phyloP scores from a whole-genome alignment of 345 rosid genomes.

The Camelina hispida region DNA sequence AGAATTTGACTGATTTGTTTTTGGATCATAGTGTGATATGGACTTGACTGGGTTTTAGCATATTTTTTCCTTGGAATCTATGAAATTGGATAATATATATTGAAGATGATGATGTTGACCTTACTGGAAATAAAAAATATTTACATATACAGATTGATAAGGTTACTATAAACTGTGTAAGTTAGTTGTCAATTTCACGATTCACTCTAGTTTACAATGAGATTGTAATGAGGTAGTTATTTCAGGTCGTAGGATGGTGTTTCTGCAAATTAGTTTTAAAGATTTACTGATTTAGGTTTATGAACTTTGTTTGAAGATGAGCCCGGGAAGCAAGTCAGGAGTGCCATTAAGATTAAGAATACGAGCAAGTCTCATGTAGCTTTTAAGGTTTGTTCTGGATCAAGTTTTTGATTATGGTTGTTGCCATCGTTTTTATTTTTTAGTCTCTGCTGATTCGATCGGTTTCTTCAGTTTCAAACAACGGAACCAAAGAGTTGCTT shows the following conservation, averaged over 20 bases:
- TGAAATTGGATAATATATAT: constrained; percentile 14
- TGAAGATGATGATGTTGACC: constrained; percentile 23
- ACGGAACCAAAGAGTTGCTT: constrained; percentile 98
- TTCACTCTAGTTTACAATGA: background rate
- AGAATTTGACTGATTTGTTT: too few relatives aligned
- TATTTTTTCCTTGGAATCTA: background rate
- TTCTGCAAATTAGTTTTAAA: too few relatives aligned
- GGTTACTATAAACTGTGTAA: background rate
- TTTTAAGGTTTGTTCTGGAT: constrained; percentile 66
- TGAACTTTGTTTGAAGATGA: constrained; percentile 61
- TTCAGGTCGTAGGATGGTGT: too few relatives aligned
- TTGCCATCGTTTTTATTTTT: background rate
- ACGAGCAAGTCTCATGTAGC: constrained; percentile 89
- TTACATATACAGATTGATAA: background rate
- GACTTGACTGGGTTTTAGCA: background rate
- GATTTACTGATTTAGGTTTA: constrained; percentile 1
- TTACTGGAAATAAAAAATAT: background rate
- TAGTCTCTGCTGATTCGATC: background rate
- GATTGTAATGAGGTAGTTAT: too few relatives aligned
- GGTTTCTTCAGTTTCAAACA: constrained; percentile 77
- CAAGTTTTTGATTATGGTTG: background rate
- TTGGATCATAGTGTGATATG: constrained; percentile 7
- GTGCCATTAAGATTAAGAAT: constrained; percentile 92
- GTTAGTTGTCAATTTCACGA: constrained; percentile 20
- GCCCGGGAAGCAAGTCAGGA: constrained; percentile 95